These are phyloP conservation scores for Debaryomycetaceae sp. DNA, from an alignment of 1,139 yeast genomes.

Conservation along the genomic window DNA sequence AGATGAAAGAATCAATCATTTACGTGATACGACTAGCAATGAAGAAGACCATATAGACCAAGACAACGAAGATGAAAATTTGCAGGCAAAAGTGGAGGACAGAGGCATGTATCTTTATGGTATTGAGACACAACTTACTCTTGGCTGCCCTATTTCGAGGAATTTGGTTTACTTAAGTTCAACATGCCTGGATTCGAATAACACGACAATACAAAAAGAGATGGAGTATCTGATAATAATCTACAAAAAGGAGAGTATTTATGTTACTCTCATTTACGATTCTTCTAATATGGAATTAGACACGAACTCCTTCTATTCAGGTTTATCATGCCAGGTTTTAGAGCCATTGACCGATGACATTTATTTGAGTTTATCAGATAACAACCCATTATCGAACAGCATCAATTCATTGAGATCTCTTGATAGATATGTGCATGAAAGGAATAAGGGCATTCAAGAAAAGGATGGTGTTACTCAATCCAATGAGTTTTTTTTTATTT, in stretches of 20 bases:
- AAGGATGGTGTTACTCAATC: constrained; percentile 10
- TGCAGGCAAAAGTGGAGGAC: constrained; percentile 7
- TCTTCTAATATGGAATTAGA: constrained; percentile 22
- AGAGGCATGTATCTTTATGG: constrained; percentile 21
- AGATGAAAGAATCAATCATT: background rate
- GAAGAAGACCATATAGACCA: constrained; percentile 2
- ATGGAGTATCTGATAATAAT: constrained; percentile 33
- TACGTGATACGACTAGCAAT: background rate
- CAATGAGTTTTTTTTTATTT: constrained; percentile 37
- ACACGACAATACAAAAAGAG: constrained; percentile 7
- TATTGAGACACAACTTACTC: background rate
- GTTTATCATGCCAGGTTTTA: constrained; percentile 15
- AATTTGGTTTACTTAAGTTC: constrained; percentile 27
- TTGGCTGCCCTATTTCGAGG: constrained; percentile 15
- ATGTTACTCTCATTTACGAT: constrained; percentile 28
- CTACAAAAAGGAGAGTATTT: constrained; percentile 21
- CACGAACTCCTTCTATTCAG: constrained; percentile 19
- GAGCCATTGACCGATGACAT: constrained; percentile 25
- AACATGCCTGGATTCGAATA: constrained; percentile 4
- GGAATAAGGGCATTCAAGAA: constrained; percentile 3
- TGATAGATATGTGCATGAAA: background rate
- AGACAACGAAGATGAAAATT: background rate
- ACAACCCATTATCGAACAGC: constrained; percentile 23
- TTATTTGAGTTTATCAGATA: constrained; percentile 11
- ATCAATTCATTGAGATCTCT: constrained; percentile 29